Percentiles rank a stretch among this genome's conserved stretches.
Conservation (phyloP, 2,329 filamentous ascomycete species). For the Nemania serpens region DNA sequence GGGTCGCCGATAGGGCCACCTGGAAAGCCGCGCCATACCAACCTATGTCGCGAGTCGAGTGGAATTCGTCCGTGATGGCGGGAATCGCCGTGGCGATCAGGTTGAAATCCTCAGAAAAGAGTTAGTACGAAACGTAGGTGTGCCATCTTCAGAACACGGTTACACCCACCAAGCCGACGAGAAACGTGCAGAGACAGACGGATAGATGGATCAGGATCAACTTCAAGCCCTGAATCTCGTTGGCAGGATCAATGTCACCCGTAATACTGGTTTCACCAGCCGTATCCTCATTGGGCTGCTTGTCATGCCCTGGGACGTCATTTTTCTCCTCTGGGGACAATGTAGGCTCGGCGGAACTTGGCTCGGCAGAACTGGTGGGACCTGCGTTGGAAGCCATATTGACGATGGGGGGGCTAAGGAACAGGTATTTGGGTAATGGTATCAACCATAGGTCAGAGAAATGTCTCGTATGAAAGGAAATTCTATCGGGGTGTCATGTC, state of each 20-base stretch:
- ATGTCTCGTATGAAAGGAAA: too few species aligned
- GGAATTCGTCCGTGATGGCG: slow-evolving; percentile 23
- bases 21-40: slow-evolving; percentile 25
- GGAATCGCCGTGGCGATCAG: slow-evolving; percentile 15
- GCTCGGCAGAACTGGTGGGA: not conserved
- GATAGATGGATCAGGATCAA: slow-evolving; percentile 20
- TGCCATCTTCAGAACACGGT: not conserved
- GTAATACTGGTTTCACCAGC: not conserved
- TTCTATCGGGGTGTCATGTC: too few species aligned
- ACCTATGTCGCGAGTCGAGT: slow-evolving; percentile 22
- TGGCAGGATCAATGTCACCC: slow-evolving; percentile 24
- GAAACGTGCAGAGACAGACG: slow-evolving; percentile 29
- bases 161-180: slow-evolving; percentile 25
- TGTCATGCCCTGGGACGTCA: too few species aligned
- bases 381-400: too few species aligned
- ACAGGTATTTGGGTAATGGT: too few species aligned
- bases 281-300: too few species aligned
- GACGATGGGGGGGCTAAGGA: too few species aligned
- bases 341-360: not conserved
- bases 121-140: not conserved
- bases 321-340: too few species aligned
- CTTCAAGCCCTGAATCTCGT: slow-evolving; percentile 23
- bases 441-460: too few species aligned
- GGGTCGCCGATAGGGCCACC: not conserved
- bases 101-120: slow-evolving; percentile 1